A percentile compares a stretch with the other conserved stretches of the same genome.
phyloP scores from a whole-genome alignment of 805 yeast genomes.

The Candida nitratophila region DNA sequence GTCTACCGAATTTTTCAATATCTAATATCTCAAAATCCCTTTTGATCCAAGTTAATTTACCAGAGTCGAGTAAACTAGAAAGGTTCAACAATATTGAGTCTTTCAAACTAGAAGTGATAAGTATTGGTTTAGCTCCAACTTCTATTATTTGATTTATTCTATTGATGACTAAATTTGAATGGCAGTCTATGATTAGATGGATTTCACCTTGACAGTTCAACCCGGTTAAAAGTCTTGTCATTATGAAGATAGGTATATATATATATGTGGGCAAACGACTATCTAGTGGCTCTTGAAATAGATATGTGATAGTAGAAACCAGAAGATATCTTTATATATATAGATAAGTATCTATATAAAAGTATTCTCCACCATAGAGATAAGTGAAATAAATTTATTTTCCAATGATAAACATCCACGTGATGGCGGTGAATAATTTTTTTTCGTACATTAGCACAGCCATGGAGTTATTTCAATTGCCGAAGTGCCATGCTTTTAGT shows the following conservation, averaged over 20 bases:
- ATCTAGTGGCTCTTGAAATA: no score
- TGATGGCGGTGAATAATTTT: background rate
- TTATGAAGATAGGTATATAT: no score
- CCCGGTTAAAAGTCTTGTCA: conserved; percentile 30
- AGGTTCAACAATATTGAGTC: background rate
- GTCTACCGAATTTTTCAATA: conserved; percentile 52
- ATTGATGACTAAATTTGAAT: conserved; percentile 33
- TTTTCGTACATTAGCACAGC: background rate
- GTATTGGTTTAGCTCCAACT: conserved; percentile 50
- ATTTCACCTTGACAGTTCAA: conserved; percentile 40
- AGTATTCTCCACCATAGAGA: background rate
- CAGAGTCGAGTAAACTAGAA: conserved; percentile 3
- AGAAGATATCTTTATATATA: background rate
- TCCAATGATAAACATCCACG: background rate
- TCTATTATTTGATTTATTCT: conserved; percentile 43
- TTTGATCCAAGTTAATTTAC: conserved; percentile 18
- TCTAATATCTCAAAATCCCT: conserved; percentile 34
- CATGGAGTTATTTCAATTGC: no score
- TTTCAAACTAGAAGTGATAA: conserved; percentile 26
- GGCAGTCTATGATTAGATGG: conserved; percentile 51
- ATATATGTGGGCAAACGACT: no score
- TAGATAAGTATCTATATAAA: background rate
- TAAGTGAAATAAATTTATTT: no score
- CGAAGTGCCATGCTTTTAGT: no score
- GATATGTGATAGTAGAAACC: background rate